Conservation (phyloP, 2,329 filamentous ascomycete genomes). For the Alternaria solani region DNA sequence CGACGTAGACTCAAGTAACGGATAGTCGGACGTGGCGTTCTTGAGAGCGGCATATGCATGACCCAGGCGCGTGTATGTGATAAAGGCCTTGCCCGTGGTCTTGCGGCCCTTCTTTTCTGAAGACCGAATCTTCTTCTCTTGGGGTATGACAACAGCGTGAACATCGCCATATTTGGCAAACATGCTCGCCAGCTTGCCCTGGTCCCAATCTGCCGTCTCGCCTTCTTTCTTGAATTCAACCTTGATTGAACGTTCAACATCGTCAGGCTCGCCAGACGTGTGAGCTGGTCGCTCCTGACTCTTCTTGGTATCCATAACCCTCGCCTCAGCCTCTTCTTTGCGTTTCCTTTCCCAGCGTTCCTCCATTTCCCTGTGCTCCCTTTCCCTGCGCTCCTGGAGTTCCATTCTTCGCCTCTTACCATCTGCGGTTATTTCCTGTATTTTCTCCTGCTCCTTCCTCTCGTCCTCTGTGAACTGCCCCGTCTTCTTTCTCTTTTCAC, state of each 20-base stretch:
- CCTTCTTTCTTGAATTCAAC: slow-evolving; percentile 63
- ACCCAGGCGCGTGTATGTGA: slow-evolving; percentile 66
- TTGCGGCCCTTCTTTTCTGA: slow-evolving; percentile 61
- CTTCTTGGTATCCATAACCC: slow-evolving; percentile 44
- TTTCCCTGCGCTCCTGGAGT: slow-evolving; percentile 61
- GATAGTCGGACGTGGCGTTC: slow-evolving; percentile 60
- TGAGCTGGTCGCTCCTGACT: slow-evolving; percentile 27
- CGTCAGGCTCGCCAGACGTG: slow-evolving; percentile 51
- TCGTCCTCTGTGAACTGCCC: slow-evolving; percentile 61
- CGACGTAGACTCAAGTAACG: slow-evolving; percentile 60
- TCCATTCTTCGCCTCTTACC: slow-evolving; percentile 64
- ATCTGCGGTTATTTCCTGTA: slow-evolving; percentile 56
- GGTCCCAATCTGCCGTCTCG: slow-evolving; percentile 54
- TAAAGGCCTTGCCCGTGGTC: slow-evolving; percentile 60
- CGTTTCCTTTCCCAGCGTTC: slow-evolving; percentile 62
- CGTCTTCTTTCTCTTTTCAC: slow-evolving; percentile 55
- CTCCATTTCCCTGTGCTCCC: slow-evolving; percentile 59
- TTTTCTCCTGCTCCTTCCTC: slow-evolving; percentile 63
- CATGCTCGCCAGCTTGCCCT: slow-evolving; percentile 55
- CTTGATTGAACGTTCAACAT: slow-evolving; percentile 66
- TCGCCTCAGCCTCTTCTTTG: slow-evolving; percentile 57
- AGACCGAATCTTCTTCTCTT: slow-evolving; percentile 62
- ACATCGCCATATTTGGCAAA: slow-evolving; percentile 66
- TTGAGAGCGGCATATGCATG: slow-evolving; percentile 65
- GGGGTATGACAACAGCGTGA: slow-evolving; percentile 63